phyloP scores from a whole-genome alignment of 352 stramenopile species.

The Globisporangium barbulae region DNA sequence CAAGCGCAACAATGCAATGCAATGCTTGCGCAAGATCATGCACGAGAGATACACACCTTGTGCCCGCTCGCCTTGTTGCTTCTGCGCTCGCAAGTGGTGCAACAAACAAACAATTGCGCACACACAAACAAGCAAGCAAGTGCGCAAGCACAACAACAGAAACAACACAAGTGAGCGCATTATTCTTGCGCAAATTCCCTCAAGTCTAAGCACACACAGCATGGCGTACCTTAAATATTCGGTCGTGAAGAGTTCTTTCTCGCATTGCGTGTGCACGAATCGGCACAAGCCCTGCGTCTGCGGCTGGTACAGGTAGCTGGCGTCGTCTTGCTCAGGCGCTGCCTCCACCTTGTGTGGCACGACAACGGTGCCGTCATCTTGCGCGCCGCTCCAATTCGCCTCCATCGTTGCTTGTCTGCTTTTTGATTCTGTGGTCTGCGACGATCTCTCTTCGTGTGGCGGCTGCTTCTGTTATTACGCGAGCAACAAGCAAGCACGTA shows the following conservation, averaged over 20 bases:
- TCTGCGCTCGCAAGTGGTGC: constrained; percentile 27
- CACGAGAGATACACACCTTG: constrained; percentile 35
- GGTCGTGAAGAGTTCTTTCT: constrained; percentile 67
- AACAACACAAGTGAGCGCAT: neutral
- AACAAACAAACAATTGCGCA: constrained; percentile 10
- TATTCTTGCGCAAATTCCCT: neutral
- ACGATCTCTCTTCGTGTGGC: neutral
- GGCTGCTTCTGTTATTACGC: neutral
- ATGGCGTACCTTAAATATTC: constrained; percentile 63
- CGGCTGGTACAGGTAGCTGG: constrained; percentile 19
- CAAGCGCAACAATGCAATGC: neutral
- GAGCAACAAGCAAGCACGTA: neutral
- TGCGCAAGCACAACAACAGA: neutral
- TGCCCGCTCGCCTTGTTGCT: constrained; percentile 85
- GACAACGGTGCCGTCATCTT: neutral
- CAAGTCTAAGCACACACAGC: neutral
- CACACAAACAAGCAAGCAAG: neutral
- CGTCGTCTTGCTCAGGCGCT: constrained; percentile 17
- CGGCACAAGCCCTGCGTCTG: constrained; percentile 23
- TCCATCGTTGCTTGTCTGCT: neutral
- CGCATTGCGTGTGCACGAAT: constrained; percentile 71
- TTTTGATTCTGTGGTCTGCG: neutral
- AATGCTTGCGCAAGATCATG: neutral
- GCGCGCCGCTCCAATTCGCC: neutral
- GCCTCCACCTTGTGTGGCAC: constrained; percentile 5